A percentile compares a stretch with the other conserved stretches of the same genome.
phyloP scores from a whole-genome alignment of 1,284 basidiomycete species.

The Fomitiporia mediterranea region DNA sequence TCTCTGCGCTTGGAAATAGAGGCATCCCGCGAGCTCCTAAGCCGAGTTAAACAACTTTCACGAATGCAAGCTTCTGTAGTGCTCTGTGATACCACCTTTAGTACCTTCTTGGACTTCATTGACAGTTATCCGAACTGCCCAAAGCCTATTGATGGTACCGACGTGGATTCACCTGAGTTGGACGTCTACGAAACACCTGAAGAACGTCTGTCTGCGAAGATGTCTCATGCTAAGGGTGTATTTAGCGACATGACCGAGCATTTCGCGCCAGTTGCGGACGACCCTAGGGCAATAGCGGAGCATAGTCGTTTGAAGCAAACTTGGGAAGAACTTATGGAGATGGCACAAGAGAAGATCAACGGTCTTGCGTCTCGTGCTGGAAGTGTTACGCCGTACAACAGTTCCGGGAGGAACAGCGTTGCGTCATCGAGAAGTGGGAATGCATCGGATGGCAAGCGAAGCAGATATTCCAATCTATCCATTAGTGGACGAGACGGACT shows the following conservation, averaged over 20 bases:
- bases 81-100: constrained; percentile 67
- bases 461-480: constrained; percentile 14
- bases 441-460: constrained; percentile 22
- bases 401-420: constrained; percentile 52
- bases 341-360: constrained; percentile 62
- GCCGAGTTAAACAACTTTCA: constrained; percentile 48
- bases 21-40: constrained; percentile 44
- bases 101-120: constrained; percentile 76
- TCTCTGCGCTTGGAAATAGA: constrained; percentile 57
- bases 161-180: not conserved
- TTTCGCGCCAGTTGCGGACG: constrained; percentile 43
- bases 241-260: constrained; percentile 43
- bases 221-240: constrained; percentile 53
- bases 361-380: constrained; percentile 58
- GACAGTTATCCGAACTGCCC: constrained; percentile 59
- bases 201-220: constrained; percentile 56
- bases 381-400: constrained; percentile 44
- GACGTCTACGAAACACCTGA: constrained; percentile 42
- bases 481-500: constrained; percentile 5
- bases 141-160: not conserved
- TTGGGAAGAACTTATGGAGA: constrained; percentile 74
- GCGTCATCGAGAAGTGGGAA: constrained; percentile 35
- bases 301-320: constrained; percentile 64
- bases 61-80: constrained; percentile 44
- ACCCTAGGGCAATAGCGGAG: constrained; percentile 55